These are phyloP conservation scores for Emmonsia crescens DNA, from an alignment of 2,329 filamentous ascomycete genomes.

Conservation along the genomic window DNA sequence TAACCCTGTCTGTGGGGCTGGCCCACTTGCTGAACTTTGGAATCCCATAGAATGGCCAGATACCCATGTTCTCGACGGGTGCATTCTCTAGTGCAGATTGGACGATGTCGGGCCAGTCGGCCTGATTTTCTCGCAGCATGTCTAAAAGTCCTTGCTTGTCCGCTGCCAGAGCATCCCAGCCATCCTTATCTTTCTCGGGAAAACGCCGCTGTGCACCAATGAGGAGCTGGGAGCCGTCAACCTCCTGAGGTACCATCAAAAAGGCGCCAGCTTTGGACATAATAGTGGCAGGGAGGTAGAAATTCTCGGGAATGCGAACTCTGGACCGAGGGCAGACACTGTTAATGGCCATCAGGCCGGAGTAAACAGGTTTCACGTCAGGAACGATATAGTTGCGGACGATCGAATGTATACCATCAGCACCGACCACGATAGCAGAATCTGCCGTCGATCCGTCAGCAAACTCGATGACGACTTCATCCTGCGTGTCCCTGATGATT, in stretches of 20 bases:
- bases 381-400: slow-evolving; percentile 12
- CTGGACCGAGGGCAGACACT: slow-evolving; percentile 8
- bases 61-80: slow-evolving; percentile 28
- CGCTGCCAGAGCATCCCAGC: slow-evolving; percentile 32
- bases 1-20: slow-evolving; percentile 27
- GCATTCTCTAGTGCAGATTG: slow-evolving; percentile 28
- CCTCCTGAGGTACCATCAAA: slow-evolving; percentile 40
- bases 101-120: slow-evolving; percentile 29
- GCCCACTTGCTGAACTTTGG: slow-evolving; percentile 39
- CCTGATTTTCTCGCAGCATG: slow-evolving; percentile 25
- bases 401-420: slow-evolving; percentile 30
- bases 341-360: slow-evolving; percentile 17
- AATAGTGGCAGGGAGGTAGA: slow-evolving; percentile 35
- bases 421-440: slow-evolving; percentile 42
- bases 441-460: slow-evolving; percentile 33
- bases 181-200: slow-evolving; percentile 28
- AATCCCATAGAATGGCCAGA: slow-evolving; percentile 43
- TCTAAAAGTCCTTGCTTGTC: slow-evolving; percentile 33
- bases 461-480: slow-evolving; percentile 39
- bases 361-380: background rate
- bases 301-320: slow-evolving; percentile 20
- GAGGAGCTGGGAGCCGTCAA: slow-evolving; percentile 40
- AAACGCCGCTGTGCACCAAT: slow-evolving; percentile 37
- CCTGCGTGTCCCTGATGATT: slow-evolving; percentile 32
- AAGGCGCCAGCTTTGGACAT: slow-evolving; percentile 39